Evolutionary conservation across 164 flowering plant genomes (phyloP).

Genomic region (Aristolochia fimbriata): DNA sequence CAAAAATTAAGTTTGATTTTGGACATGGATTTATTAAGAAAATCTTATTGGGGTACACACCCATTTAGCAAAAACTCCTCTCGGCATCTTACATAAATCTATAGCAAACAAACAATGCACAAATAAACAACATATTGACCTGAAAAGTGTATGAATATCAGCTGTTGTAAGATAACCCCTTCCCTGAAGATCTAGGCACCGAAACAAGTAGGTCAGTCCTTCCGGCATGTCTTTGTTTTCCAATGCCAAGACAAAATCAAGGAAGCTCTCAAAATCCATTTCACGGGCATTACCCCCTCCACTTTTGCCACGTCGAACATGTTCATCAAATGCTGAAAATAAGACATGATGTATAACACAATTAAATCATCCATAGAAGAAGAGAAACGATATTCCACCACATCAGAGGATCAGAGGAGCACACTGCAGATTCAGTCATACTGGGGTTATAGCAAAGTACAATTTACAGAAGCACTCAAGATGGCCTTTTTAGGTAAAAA

Average conservation of each 20-base stretch:
- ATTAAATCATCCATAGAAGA: not conserved
- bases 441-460: too few relatives aligned
- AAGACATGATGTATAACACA: not conserved
- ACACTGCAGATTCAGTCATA: too few relatives aligned
- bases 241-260: conserved; percentile 87
- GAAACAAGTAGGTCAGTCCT: conserved; percentile 84
- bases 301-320: conserved; percentile 80
- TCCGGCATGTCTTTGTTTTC: conserved; percentile 95
- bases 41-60: too few relatives aligned
- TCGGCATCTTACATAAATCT: too few relatives aligned
- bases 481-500: too few relatives aligned
- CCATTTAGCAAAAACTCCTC: too few relatives aligned
- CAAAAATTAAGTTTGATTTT: not conserved
- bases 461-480: too few relatives aligned
- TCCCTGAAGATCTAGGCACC: conserved; percentile 92
- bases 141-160: conserved; percentile 93
- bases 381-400: too few relatives aligned
- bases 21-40: too few relatives aligned
- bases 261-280: conserved; percentile 96
- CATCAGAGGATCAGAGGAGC: too few relatives aligned
- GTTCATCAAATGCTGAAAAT: conserved; percentile 82
- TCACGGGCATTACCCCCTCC: conserved; percentile 75
- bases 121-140: conserved; percentile 28
- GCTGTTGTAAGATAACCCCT: conserved; percentile 85
- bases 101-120: not conserved